Base-by-base conservation (phyloP, 805 yeast species). In the Candida koratica region DNA sequence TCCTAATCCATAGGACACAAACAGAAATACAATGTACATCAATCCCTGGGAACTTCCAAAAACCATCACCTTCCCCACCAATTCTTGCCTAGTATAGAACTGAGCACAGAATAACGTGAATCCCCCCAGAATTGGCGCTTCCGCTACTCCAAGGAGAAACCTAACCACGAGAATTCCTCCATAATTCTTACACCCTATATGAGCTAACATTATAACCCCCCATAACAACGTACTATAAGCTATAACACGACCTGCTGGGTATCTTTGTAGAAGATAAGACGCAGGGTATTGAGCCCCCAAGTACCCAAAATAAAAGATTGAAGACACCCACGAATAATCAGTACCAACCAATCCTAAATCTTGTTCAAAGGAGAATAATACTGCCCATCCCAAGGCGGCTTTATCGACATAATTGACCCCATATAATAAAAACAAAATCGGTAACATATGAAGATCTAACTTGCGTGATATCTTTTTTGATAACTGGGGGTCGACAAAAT, bases 141-240 rank as follows among this genome's bases (percentile, higher is more conserved):
- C 39, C 8, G 49, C 41, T 77, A 66, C 2, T 69, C 73, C 4
- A 79, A 69, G 42, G 70, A 75, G 10, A 73, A 58, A 55, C 20
- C 34, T 31, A 27, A 27, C 20, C 8, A 27, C 16, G 59, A 30
- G 56, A 13, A 32, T n/a, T 3, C 65, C 66, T 11, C 61, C 58
- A 37, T 57, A 62, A 1, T 65, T 52, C 4, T 69, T 72, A 3
- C 81, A 69, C 42, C 72, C 76, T 11, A 74, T 56, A 26, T 73
- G 61, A 24, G 77, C n/a, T n/a, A n/a, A 55, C 11, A 75, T 53
- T 53, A 48, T 53, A 55, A 47, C 37, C 13, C 86, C 86, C 88
- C 88, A 81, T 0, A 73, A 32, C n/a, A 77, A 47, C 25, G 79
- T 69, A 42, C 69, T 12, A 60, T 12, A 5, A 6, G 30, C 16